Evolutionary conservation across 306 rosid species (phyloP), one percentile per base, ranked within the genome.

Genomic region (Fragaria iinumae): DNA sequence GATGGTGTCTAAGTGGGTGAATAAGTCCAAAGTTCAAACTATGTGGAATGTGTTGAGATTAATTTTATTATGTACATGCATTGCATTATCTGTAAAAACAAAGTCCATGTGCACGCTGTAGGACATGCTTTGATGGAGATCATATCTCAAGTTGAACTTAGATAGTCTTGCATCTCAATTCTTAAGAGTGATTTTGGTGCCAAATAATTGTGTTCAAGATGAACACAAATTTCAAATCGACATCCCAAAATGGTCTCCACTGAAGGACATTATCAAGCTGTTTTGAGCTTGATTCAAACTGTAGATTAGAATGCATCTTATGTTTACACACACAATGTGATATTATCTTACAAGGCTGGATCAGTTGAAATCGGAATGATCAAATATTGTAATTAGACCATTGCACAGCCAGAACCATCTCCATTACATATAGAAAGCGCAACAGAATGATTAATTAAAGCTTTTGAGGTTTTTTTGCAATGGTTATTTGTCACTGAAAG

Each of bases 351-450:
- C 27, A 8, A 21, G 62, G 62, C 62, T 21, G 62, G 62, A 21
- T 9, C 29, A 8, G 29, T 55, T 55, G 62, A 55, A n/a, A 55
- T n/a, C 23, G 8, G 21, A n/a, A 21, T 21, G 4, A 21, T n/a
- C 29, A 8, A 56, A 56, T 56, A 56, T 56, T 21, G 13, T 67
- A 39, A 52, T 56, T 14, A 34, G 23, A 41, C 32, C 7, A 16
- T 77, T 62, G 67, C 70, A 66, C 45, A 18, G 44, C 49, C 62
- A 69, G 56, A 62, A 44, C 44, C 43, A 47, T 62, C 41, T 82
- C 25, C 39, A 32, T 73, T 65, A 1, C 11, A 44, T 13, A 55
- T 53, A 14, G 44, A 27, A 53, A 71, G 55, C 14, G 21, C 17
- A 11, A 56, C 25, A 53, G 9, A 10, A 55, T 21, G 53, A 43